Evolutionary conservation across 2,329 filamentous ascomycete genomes (phyloP), one percentile per base, ranked within the genome.

Genomic region (Botryotinia globosa): DNA sequence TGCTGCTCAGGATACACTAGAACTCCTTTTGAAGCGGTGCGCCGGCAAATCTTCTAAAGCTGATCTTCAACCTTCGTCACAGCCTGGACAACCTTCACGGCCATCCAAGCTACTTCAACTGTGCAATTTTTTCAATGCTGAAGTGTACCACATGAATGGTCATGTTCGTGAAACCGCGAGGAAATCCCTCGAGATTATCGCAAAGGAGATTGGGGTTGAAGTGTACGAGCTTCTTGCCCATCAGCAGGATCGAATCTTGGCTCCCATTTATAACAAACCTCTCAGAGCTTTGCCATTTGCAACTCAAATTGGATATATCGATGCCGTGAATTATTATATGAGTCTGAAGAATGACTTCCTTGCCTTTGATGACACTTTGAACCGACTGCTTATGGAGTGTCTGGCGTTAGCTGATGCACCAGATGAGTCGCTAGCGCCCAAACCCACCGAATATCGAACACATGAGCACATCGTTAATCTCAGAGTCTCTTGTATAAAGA

Each of bases 241-340:
- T 0, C 93, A 97, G 78, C 97, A 96, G 82, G 94, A 98, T 73
- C 88, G 94, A 45, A 87, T 98, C 51, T 85, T 98, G n/a, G 87
- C 91, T 74, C 94, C 94, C 0, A 98, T 99, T 65, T 99, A 96
- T 84, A 93, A 93, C 77, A 99, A 99, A 81, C 96, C 96, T 22
- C 83, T 99, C 32, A 89, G 96, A 74, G 97, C 96, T 0, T 85
- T 99, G 74, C 96, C 96, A 0, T 99, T 99, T 80, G 88, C 93
- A 8, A 95, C 94, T 4, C 97, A 99, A 83, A 99, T 99, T 77
- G 97, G 96, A 6, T 98, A 97, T 80, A 98, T 99, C 77, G 97
- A 99, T 81, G 96, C 96, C 1, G 94, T 99, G 80, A 97, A 94
- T 0, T 99, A 97, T 82, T 97, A 97, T 80, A 88, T 99, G 84